Percentiles rank a stretch among this genome's conserved stretches.
phyloP scores from a whole-genome alignment of 345 rosid species.

The Abelmoschus esculentus region DNA sequence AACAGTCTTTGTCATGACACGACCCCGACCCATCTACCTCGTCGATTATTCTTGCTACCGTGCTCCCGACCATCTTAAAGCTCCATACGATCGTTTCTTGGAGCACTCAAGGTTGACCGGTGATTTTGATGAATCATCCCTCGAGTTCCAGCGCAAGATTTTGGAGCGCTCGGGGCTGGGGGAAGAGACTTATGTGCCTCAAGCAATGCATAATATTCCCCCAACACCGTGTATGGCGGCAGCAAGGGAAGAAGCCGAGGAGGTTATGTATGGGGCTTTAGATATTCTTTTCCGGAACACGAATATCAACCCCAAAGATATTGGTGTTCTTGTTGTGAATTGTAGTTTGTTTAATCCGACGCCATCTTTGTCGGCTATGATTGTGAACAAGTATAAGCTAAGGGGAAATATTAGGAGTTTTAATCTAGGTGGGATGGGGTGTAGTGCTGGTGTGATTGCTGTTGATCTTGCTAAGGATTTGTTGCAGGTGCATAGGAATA shows the following conservation, averaged over 20 bases:
- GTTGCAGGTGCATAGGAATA: slow-evolving; percentile 57
- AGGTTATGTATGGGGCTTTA: slow-evolving; percentile 57
- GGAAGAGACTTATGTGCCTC: slow-evolving; percentile 55
- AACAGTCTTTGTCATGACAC: slow-evolving; percentile 45
- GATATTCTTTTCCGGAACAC: slow-evolving; percentile 43
- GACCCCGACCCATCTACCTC: slow-evolving; percentile 41
- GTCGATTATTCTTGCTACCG: slow-evolving; percentile 46
- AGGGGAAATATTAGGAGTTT: slow-evolving; percentile 54
- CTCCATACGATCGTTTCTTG: slow-evolving; percentile 33
- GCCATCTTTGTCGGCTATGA: slow-evolving; percentile 61
- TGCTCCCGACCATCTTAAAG: slow-evolving; percentile 35
- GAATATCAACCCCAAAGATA: slow-evolving; percentile 51
- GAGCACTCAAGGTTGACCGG: slow-evolving; percentile 43
- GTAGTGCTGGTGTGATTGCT: slow-evolving; percentile 72
- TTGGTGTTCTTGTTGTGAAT: slow-evolving; percentile 64
- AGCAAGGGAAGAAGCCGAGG: slow-evolving; percentile 58
- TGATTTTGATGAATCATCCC: slow-evolving; percentile 46
- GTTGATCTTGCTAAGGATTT: slow-evolving; percentile 57
- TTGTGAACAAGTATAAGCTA: slow-evolving; percentile 49
- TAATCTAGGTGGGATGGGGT: slow-evolving; percentile 74
- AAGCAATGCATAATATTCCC: slow-evolving; percentile 46
- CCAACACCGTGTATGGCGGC: slow-evolving; percentile 47
- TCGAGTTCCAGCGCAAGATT: slow-evolving; percentile 60
- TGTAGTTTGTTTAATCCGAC: slow-evolving; percentile 77
- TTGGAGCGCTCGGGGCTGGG: slow-evolving; percentile 68